A percentile compares a stretch with the other conserved stretches of the same genome.
These are phyloP conservation scores for Pythium insidiosum DNA, from an alignment of 352 stramenopile genomes.

Conservation along the genomic window DNA sequence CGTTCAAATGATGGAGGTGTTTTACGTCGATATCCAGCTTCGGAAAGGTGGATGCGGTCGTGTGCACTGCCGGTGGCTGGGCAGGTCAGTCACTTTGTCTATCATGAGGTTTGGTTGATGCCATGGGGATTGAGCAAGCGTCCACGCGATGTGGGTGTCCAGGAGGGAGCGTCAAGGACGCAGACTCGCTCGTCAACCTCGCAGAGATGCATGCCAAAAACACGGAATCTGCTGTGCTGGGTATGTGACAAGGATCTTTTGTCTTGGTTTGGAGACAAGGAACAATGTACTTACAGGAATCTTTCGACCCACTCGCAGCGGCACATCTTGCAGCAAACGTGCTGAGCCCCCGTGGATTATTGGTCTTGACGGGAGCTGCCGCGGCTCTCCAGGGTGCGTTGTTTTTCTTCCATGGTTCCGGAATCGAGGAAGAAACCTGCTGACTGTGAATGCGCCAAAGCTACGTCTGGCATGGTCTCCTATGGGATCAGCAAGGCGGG, in stretches of 20 bases:
- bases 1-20: no score
- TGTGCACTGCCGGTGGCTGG: constrained; percentile 79
- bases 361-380: constrained; percentile 78
- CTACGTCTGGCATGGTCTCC: constrained; percentile 76
- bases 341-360: constrained; percentile 49
- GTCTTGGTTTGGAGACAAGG: no score
- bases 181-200: constrained; percentile 52
- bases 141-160: neutral
- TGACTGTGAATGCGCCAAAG: no score
- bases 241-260: constrained; percentile 19
- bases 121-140: no score
- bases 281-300: neutral
- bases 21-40: constrained; percentile 13
- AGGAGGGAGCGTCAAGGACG: constrained; percentile 63
- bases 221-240: constrained; percentile 67
- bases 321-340: constrained; percentile 73
- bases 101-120: neutral
- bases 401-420: no score
- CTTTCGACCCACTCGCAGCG: constrained; percentile 18
- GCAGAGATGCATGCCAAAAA: constrained; percentile 73
- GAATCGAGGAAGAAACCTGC: no score
- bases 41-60: constrained; percentile 61
- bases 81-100: constrained; percentile 21
- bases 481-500: constrained; percentile 87
- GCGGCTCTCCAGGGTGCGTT: constrained; percentile 55